Conservation (phyloP, 2,329 filamentous ascomycete genomes). For the Penicillium hordei region DNA sequence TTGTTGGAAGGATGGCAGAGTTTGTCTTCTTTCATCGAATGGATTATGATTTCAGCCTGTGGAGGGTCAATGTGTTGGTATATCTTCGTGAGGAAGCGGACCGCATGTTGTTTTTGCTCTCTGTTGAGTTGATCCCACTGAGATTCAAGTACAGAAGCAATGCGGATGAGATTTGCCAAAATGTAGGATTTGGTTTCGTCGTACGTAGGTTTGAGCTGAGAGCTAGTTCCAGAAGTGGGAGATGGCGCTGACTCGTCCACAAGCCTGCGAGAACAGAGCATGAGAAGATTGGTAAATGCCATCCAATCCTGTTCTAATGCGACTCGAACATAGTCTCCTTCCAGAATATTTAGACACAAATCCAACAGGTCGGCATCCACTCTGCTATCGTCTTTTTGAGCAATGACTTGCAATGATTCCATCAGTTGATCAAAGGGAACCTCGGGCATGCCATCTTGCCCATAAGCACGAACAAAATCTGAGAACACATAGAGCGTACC, state of each 20-base stretch:
- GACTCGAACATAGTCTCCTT: conserved; percentile 37
- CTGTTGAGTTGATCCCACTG: conserved; percentile 39
- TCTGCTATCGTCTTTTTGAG: conserved; percentile 39
- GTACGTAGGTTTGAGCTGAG: conserved; percentile 28
- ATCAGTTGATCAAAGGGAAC: conserved; percentile 40
- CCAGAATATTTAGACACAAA: conserved; percentile 41
- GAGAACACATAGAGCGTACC: conserved; percentile 44
- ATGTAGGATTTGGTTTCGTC: conserved; percentile 42
- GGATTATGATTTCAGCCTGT: conserved; percentile 42
- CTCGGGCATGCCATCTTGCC: conserved; percentile 40
- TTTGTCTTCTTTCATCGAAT: conserved; percentile 34
- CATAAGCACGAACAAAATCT: conserved; percentile 42
- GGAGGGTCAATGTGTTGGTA: conserved; percentile 39
- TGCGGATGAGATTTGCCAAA: conserved; percentile 38
- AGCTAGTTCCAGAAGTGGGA: conserved; percentile 21
- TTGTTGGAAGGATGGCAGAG: conserved; percentile 36
- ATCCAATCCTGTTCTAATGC: conserved; percentile 36
- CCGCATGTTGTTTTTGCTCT: conserved; percentile 38
- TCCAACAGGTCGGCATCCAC: conserved; percentile 44
- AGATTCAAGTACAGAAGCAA: conserved; percentile 37
- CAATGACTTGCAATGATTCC: conserved; percentile 35
- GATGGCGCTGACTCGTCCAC: conserved; percentile 30
- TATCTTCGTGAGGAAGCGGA: conserved; percentile 37
- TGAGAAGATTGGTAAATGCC: conserved; percentile 35
- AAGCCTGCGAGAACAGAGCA: conserved; percentile 37